Evolutionary conservation across 345 rosid species (phyloP).

Genomic region (Stellera chamaejasme): DNA sequence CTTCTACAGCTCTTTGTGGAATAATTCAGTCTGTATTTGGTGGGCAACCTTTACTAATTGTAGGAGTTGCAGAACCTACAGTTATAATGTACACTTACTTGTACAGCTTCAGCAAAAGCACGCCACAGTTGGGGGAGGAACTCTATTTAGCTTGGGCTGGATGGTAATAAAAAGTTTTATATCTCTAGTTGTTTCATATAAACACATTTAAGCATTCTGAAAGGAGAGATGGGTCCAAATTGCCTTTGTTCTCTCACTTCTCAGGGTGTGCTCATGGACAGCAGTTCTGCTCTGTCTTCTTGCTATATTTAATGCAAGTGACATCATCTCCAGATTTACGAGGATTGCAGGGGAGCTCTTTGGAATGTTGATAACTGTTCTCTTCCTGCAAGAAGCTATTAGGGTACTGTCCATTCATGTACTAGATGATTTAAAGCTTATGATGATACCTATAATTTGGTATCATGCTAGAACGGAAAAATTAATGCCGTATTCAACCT

Average conservation of each 20-base stretch:
- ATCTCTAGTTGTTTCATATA: neutral
- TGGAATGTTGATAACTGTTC: constrained; percentile 72
- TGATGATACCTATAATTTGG: neutral
- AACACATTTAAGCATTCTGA: neutral
- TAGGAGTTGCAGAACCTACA: constrained; percentile 92
- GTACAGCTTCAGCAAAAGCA: constrained; percentile 54
- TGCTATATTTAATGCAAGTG: constrained; percentile 59
- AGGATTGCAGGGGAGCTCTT: constrained; percentile 75
- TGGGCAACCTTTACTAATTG: constrained; percentile 75
- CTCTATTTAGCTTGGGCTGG: constrained; percentile 75
- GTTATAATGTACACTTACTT: constrained; percentile 79
- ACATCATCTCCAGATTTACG: constrained; percentile 50
- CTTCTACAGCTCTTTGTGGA: constrained; percentile 80
- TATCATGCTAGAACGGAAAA: neutral
- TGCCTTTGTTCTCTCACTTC: constrained; percentile 1
- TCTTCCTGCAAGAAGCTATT: constrained; percentile 76
- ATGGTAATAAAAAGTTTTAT: constrained; percentile 35
- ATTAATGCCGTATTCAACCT: neutral
- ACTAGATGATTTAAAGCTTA: neutral
- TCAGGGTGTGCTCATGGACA: constrained; percentile 77
- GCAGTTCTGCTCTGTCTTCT: constrained; percentile 53
- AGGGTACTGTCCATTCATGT: constrained; percentile 30
- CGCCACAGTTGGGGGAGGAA: constrained; percentile 44
- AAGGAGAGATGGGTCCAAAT: neutral
- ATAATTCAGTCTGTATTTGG: constrained; percentile 72